phyloP scores from a whole-genome alignment of 2,329 filamentous ascomycete genomes.

The Cryoendolithus antarcticus region DNA sequence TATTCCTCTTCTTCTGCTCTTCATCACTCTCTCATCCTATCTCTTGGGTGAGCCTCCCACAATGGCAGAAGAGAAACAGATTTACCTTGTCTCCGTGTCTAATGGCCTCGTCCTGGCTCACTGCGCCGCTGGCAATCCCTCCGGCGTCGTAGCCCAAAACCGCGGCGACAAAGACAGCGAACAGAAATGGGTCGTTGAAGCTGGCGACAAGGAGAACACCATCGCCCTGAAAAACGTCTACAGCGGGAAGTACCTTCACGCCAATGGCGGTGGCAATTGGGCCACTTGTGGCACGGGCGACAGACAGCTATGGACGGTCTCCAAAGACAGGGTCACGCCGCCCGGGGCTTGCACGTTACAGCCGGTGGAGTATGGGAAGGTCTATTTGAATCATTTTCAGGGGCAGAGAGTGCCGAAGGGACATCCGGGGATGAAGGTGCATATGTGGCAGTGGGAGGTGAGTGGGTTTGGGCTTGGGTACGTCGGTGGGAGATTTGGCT shows the following conservation, averaged over 20 bases:
- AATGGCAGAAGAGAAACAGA: too few relatives aligned
- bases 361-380: neutral
- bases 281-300: constrained; percentile 2
- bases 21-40: too few relatives aligned
- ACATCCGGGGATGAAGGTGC: constrained; percentile 1
- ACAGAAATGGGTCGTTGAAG: constrained; percentile 3
- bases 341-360: constrained; percentile 1
- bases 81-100: constrained; percentile 2
- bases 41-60: too few relatives aligned
- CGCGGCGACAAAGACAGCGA: constrained; percentile 3
- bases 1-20: too few relatives aligned
- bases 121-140: neutral
- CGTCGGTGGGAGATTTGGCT: neutral
- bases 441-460: constrained; percentile 5
- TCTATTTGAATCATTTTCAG: constrained; percentile 1
- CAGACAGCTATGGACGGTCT: constrained; percentile 4
- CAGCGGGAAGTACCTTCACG: constrained; percentile 3
- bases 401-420: constrained; percentile 1
- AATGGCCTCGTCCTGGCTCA: constrained; percentile 4
- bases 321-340: constrained; percentile 1
- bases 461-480: neutral
- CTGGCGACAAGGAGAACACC: constrained; percentile 1
- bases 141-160: constrained; percentile 3
- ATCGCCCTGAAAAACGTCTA: constrained; percentile 1
- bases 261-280: neutral